Evolutionary conservation across 129 eudicot genomes (phyloP).

Genomic region (Calendula officinalis): DNA sequence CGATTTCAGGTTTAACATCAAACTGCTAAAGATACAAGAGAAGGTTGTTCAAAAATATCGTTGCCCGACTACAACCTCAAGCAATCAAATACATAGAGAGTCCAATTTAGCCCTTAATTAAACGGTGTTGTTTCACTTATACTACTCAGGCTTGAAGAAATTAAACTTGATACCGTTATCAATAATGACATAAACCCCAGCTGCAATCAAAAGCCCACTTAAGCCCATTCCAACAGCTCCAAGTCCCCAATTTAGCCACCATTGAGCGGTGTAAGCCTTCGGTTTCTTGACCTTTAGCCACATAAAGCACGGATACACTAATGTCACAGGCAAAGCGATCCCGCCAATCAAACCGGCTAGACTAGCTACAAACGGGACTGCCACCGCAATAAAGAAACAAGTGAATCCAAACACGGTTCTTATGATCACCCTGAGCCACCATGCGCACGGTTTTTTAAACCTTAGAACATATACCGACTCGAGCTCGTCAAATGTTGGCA

Average conservation of each 20-base stretch:
- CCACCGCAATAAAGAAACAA: constrained; percentile 47
- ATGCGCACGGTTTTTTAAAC: constrained; percentile 41
- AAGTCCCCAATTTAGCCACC: constrained; percentile 59
- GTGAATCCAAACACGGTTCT: constrained; percentile 41
- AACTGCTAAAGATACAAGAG: too few species aligned
- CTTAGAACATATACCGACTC: constrained; percentile 40
- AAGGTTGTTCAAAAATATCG: too few species aligned
- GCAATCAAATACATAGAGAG: constrained; percentile 17
- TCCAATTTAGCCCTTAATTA: not conserved
- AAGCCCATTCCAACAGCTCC: constrained; percentile 43
- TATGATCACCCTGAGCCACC: constrained; percentile 52
- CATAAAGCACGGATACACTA: constrained; percentile 60
- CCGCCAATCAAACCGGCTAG: constrained; percentile 56
- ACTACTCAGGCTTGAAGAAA: constrained; percentile 35
- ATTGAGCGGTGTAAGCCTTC: constrained; percentile 26
- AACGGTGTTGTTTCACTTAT: not conserved
- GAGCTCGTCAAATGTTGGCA: constrained; percentile 51
- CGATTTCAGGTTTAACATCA: too few species aligned
- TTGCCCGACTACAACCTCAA: constrained; percentile 8
- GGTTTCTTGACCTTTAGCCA: constrained; percentile 59
- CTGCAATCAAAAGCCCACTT: constrained; percentile 45
- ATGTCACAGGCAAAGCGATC: constrained; percentile 43
- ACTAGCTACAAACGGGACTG: constrained; percentile 44
- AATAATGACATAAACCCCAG: constrained; percentile 48
- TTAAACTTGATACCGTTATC: constrained; percentile 38